Conservation (phyloP, 208 protist species). For the Trypanosoma boissoni region DNA sequence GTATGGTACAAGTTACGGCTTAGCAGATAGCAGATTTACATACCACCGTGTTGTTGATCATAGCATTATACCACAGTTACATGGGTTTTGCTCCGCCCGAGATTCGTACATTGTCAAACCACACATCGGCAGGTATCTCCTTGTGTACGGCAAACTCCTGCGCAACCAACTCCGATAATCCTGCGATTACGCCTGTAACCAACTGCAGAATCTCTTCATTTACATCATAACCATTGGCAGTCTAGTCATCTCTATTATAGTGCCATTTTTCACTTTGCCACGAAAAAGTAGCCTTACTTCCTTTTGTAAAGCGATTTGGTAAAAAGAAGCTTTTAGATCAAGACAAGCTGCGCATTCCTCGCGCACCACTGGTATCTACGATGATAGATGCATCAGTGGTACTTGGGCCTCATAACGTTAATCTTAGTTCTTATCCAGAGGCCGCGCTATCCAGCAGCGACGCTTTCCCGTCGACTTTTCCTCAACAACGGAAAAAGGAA, state of each 20-base stretch:
- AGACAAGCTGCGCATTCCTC: too few relatives aligned
- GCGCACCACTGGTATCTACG: too few relatives aligned
- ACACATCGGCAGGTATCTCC: slow-evolving; percentile 18
- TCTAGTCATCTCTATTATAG: slow-evolving; percentile 16
- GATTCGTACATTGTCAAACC: slow-evolving; percentile 32
- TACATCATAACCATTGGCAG: slow-evolving; percentile 25
- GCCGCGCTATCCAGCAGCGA: background rate
- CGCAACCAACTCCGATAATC: slow-evolving; percentile 14
- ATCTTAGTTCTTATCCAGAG: background rate
- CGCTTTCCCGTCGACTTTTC: background rate
- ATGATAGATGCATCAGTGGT: too few relatives aligned
- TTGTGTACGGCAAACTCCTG: background rate
- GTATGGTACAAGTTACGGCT: background rate
- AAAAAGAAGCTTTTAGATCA: too few relatives aligned
- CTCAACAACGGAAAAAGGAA: background rate
- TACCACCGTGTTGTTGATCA: background rate
- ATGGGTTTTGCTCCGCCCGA: slow-evolving; percentile 9
- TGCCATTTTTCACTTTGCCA: background rate
- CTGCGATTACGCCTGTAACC: slow-evolving; percentile 18
- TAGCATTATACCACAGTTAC: background rate
- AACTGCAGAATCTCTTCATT: slow-evolving; percentile 27
- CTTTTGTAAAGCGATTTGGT: too few relatives aligned
- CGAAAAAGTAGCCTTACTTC: background rate
- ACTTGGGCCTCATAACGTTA: background rate
- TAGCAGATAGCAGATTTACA: background rate